Base-by-base conservation (phyloP, 2,329 filamentous ascomycete genomes). In the Neonectria sp. region DNA sequence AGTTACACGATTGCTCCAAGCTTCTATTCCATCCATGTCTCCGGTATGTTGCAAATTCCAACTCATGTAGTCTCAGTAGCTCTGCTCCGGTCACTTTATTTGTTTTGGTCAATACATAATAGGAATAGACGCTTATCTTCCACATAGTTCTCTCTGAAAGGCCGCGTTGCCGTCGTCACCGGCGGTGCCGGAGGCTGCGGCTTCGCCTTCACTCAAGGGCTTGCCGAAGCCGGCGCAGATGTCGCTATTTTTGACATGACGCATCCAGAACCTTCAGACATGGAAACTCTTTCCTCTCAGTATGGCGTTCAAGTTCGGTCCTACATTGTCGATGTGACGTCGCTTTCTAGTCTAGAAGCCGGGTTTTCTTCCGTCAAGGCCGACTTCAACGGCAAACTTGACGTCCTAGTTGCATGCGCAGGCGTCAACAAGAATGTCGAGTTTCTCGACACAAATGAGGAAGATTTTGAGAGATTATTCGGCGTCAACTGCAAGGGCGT, bases 401-500 rank as follows among this genome's bases (percentile, higher is more conserved):
- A 90, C 72, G 81, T 87, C 33, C 80, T 89, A 12, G 81, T 90
- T 45, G 90, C 90, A 74, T 89, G 89, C 71, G 88, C 88, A 1
- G 88, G 88, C 3, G 84, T 85, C 11, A 86, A 85, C 40, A 90
- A 90, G 74, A 77, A 76, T 29, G 90, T 90, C 73, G 89, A 90
- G 81, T 85, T 89, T 2, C 91, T 90, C 2, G 77, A 85, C 27
- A 86, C 90, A 0, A 90, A 87, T 0, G 89, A 91, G 62, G 84
- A 85, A 13, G 90, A 92, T 57, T 92, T 90, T 72, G 88, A 91
- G 72, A 84, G 83, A 59, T 86, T 90, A 24, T 90, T 92, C 72
- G 83, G 85, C 56, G 89, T 92, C 60, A 92, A 93, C 71, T 89
- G 92, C 64, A 90, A 90, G 79, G 86, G 87, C 4, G 86, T 92